phyloP scores from a whole-genome alignment of 2,329 filamentous ascomycete genomes.

The Botryosphaeria agaves region DNA sequence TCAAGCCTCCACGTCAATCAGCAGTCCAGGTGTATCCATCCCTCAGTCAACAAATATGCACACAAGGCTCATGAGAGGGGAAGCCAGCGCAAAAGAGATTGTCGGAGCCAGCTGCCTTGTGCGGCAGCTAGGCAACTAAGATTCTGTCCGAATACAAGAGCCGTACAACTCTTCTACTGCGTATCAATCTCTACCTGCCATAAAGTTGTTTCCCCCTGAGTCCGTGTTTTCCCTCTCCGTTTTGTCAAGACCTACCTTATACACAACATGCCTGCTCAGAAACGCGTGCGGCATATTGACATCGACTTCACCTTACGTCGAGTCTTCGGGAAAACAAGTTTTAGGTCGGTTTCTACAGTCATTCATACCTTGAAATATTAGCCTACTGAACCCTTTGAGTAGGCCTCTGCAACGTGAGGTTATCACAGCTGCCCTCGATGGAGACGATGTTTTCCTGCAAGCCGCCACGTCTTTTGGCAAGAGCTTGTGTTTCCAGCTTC shows the following conservation, averaged over 20 bases:
- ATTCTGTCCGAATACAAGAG: no score
- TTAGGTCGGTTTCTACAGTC: constrained; percentile 10
- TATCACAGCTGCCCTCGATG: constrained; percentile 61
- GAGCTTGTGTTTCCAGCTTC: constrained; percentile 82
- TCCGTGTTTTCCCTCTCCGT: no score
- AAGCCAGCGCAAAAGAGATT: no score
- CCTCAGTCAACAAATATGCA: no score
- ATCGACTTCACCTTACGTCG: constrained; percentile 19
- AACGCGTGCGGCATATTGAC: constrained; percentile 6
- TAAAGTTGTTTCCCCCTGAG: not conserved
- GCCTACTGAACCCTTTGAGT: not conserved
- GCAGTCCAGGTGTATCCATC: no score
- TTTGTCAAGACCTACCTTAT: no score
- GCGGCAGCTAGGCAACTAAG: no score
- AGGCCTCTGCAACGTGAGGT: constrained; percentile 80
- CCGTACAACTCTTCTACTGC: no score
- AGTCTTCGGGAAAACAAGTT: constrained; percentile 15
- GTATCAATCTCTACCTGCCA: not conserved
- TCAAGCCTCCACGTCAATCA: no score
- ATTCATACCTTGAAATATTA: no score
- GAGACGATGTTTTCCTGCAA: constrained; percentile 85
- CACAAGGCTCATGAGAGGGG: no score
- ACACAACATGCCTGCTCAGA: constrained; percentile 3
- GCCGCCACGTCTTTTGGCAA: constrained; percentile 86
- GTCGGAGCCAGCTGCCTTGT: no score